Base-by-base conservation (phyloP, 2,329 filamentous ascomycete species). In the Alternaria tenuissima region DNA sequence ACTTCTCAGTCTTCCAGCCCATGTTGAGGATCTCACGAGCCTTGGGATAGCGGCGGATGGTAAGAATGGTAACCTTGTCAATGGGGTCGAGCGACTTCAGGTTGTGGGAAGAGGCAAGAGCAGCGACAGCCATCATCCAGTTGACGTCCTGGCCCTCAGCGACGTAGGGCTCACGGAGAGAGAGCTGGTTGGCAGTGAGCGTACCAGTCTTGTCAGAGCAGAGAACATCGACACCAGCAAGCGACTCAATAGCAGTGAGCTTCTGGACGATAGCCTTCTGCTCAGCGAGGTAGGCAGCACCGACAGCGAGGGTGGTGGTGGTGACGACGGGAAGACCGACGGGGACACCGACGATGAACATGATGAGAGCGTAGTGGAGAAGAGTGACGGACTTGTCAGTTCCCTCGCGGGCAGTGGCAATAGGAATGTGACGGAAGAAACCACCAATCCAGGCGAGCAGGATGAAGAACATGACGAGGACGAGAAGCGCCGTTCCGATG, bases 181-280 rank as follows among this genome's bases (percentile, higher is more conserved):
- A 89, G 54, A 92, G 85, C 83, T 92, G 89, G 79, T 91, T 91
- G 69, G 88, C 88, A 59, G 89, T 91, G 70, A 92, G 84, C 34
- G 90, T 93, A 83, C 90, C 90, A 46, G 90, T 92, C 86, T 93
- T 92, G 82, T 93, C 90, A 72, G 90, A 92, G 84, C 90, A 93
- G 67, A 92, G 88, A 71, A 92, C 88, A 74, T 92, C 89, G 66
- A 92, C 90, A 86, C 89, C 69, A 64, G 74, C 74, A 47, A 76
- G 71, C 52, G 90, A 92, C 80, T 92, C 90, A 66, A 92, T 92
- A 63, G 90, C 90, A 66, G 90, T 92, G 65, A 92, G 84, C 83
- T 92, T 92, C 83, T 92, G 90, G 52, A 92, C 90, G 65, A 92
- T 92, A 64, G 90, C 90, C 82, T 92, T 90, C 78, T 92, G 87